phyloP scores from a whole-genome alignment of 306 rosid genomes.

The Geum urbanum region DNA sequence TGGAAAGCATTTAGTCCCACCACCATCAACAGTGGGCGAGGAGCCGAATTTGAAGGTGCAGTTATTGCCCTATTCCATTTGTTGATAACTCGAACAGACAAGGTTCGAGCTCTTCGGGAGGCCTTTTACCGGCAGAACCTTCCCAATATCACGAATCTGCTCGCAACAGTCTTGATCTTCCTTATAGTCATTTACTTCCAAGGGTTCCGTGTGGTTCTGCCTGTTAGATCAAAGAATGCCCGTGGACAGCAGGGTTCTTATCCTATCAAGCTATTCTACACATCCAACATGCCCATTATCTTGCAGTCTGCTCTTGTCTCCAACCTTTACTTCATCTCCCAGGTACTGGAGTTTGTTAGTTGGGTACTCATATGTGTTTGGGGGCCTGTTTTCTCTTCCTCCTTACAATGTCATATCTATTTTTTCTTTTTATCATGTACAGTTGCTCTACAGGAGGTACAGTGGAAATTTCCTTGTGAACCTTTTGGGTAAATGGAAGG shows the following conservation, averaged over 20 bases:
- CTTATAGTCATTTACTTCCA: conserved; percentile 83
- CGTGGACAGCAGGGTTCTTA: conserved; percentile 94
- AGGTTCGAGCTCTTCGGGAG: conserved; percentile 79
- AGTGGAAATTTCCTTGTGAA: conserved; percentile 79
- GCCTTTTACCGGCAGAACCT: conserved; percentile 91
- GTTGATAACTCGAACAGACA: conserved; percentile 75
- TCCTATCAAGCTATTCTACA: conserved; percentile 87
- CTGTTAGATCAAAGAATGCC: conserved; percentile 89
- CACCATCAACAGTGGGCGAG: conserved; percentile 89
- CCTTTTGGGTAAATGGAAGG: conserved; percentile 91
- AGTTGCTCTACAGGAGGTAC: conserved; percentile 76
- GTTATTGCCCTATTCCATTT: conserved; percentile 87
- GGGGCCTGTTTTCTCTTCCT: too few relatives aligned
- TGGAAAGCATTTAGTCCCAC: conserved; percentile 97
- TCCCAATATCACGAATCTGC: conserved; percentile 86
- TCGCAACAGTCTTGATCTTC: conserved; percentile 79
- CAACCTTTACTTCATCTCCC: conserved; percentile 80
- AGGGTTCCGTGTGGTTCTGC: conserved; percentile 94
- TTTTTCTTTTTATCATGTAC: conserved; percentile 3
- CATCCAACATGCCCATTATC: conserved; percentile 96
- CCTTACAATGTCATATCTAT: too few relatives aligned
- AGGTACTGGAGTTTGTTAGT: too few relatives aligned
- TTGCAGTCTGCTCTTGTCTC: conserved; percentile 91
- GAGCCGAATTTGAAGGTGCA: conserved; percentile 94
- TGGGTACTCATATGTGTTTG: too few relatives aligned